Evolutionary conservation across 306 rosid species (phyloP), one percentile per base, ranked within the genome.

Genomic region (Carpinus viminea): DNA sequence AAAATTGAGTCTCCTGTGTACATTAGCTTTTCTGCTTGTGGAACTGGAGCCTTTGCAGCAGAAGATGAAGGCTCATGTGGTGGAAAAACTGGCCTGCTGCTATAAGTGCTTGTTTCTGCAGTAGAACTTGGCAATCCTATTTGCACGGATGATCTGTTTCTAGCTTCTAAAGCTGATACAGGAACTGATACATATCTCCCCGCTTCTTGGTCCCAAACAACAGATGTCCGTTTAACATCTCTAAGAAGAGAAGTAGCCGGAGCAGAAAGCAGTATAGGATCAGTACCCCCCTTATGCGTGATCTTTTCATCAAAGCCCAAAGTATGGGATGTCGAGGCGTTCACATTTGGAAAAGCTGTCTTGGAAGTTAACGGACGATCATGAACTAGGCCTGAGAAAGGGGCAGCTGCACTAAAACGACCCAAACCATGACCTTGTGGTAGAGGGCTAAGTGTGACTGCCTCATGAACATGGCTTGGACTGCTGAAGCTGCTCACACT

Each of bases 161-260:
- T 91, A 81, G 92, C 88, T 78, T 95, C 98, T 26, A 86, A 86
- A 68, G 97, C 90, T 68, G 96, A 83, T 59, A 87, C 83, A 70
- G 97, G 97, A 83, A 92, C 91, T 1, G 98, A 92, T n/a, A 95
- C 89, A 74, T 92, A 95, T 80, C 98, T 85, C 74, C 98, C 98
- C 3, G 98, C 98, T 87, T 95, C 98, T 91, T 95, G 98, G 84
- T 95, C 98, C 98, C 97, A 95, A 68, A 92, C 97, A 77, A 95
- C 98, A 45, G 98, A 95, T 68, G 98, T 85, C 76, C 96, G 91
- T 78, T 87, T 88, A 72, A 91, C 89, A n/a, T 94, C 98, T 78
- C 98, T 82, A 83, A 92, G 87, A 88, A 94, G 89, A 84, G 97
- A 86, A 4, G 97, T 47, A 72, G 88, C 73, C 9, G 96, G 86